These are phyloP conservation scores for Drechslerella coelobrocha DNA, from an alignment of 2,329 filamentous ascomycete species.

Conservation along the genomic window DNA sequence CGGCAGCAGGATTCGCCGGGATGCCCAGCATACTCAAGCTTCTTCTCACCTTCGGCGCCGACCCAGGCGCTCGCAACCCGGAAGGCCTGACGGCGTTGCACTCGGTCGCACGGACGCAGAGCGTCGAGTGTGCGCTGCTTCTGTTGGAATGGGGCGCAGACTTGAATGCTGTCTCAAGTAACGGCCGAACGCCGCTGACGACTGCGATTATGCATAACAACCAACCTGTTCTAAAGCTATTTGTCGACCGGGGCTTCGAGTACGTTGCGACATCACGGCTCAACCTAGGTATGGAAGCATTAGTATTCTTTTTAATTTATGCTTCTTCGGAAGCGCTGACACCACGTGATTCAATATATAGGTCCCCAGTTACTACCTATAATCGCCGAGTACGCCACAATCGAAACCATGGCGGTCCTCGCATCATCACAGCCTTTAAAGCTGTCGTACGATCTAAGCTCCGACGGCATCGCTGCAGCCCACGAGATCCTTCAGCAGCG, in stretches of 20 bases:
- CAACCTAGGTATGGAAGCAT: constrained; percentile 20
- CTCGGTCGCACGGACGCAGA: constrained; percentile 56
- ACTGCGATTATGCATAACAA: constrained; percentile 57
- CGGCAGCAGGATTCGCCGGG: constrained; percentile 56
- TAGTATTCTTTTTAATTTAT: background rate
- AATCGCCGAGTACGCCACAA: constrained; percentile 9
- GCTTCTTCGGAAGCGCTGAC: background rate
- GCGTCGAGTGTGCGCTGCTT: constrained; percentile 56
- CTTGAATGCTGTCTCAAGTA: constrained; percentile 56
- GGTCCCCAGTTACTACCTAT: constrained; percentile 11
- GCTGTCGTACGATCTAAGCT: constrained; percentile 12
- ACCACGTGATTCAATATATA: background rate
- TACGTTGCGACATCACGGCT: constrained; percentile 57
- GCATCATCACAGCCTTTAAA: constrained; percentile 14
- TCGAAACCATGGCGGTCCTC: constrained; percentile 10
- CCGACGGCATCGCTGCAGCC: constrained; percentile 7
- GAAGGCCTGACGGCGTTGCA: constrained; percentile 57
- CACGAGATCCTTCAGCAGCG: constrained; percentile 3
- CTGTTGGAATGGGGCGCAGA: constrained; percentile 57
- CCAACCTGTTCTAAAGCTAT: constrained; percentile 56
- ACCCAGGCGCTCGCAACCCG: constrained; percentile 55
- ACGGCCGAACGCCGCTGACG: constrained; percentile 56
- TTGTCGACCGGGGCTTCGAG: constrained; percentile 58
- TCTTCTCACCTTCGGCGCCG: constrained; percentile 56
- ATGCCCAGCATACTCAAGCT: constrained; percentile 56